Base-by-base conservation (phyloP, 31 red algal genomes). In the Pterothamnion heteromorphum region DNA sequence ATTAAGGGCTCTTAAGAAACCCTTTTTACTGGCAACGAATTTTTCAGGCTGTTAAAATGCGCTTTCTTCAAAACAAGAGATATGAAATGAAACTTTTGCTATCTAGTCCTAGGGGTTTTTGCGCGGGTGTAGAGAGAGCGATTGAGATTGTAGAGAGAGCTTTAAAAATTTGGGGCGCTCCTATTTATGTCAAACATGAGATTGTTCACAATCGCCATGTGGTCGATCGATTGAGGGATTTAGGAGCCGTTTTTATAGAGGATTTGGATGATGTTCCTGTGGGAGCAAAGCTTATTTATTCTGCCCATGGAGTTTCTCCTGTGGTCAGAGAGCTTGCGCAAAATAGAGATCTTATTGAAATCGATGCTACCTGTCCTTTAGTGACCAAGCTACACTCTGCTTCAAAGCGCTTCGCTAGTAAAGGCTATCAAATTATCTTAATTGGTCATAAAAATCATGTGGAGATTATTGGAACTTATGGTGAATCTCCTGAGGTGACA, bases 21-120 rank as follows among this genome's bases (percentile, higher is more conserved):
- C 38, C 38, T 41, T 41, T 41, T 41, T 41, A 41, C 38, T 41
- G 38, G 38, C 38, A 41, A 41, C 38, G 38, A 41, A 41, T 41
- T 41, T 41, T 41, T 41, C 38, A 41, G 38, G 38, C 38, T 41
- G 38, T 41, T 41, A 41, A 41, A 41, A 41, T 41, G 38, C 38
- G 38, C 38, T 41, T 41, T 41, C 38, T 41, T 41, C 38, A 41
- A 41, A 36, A 36, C 34, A 43, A 37, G 24, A 35, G 35, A 26
- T 86, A 86, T 26, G 26, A 86, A 86, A 37, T 86, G 72, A 26
- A 76, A 76, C 23, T 76, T 76, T 76, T 76, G 30, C 23, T 76
- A 32, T 26, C 72, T 30, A 76, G 30, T 32, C 72, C 72, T 30
- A 26, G 72, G 30, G 72, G 72, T 26, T 76, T 76, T 76, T 76